These are phyloP conservation scores for Brassica hybrid DNA, from an alignment of 441 rosid genomes.

Conservation along the genomic window DNA sequence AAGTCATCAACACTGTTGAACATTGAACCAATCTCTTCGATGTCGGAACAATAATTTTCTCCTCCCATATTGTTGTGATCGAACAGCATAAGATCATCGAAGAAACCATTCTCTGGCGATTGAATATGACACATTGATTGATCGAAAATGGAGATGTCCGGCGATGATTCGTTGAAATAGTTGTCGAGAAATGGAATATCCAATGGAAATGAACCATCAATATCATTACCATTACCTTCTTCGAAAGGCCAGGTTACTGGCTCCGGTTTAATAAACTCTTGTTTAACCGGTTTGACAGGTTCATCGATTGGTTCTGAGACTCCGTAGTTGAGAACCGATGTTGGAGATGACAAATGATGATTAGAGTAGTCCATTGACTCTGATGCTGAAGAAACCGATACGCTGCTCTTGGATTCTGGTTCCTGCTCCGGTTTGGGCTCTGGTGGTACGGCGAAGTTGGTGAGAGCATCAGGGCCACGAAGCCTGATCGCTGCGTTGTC, in stretches of 20 bases:
- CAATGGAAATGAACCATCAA: slow-evolving; percentile 47
- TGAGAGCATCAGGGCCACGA: slow-evolving; percentile 81
- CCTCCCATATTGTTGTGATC: slow-evolving; percentile 24
- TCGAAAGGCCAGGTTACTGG: slow-evolving; percentile 33
- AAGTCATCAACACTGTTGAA: slow-evolving; percentile 51
- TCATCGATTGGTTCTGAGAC: slow-evolving; percentile 38
- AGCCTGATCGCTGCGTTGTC: slow-evolving; percentile 89
- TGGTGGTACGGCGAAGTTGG: slow-evolving; percentile 69
- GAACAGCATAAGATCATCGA: slow-evolving; percentile 34
- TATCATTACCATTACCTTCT: slow-evolving; percentile 33
- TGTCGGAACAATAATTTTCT: slow-evolving; percentile 13
- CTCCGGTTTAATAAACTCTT: slow-evolving; percentile 29
- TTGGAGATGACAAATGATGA: slow-evolving; percentile 59
- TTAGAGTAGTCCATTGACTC: slow-evolving; percentile 57
- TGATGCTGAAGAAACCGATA: slow-evolving; percentile 51
- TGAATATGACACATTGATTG: slow-evolving; percentile 35
- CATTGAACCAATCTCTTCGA: slow-evolving; percentile 29
- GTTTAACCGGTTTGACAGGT: slow-evolving; percentile 36
- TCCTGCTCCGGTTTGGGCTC: background rate
- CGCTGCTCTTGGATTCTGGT: slow-evolving; percentile 21
- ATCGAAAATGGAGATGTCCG: slow-evolving; percentile 53
- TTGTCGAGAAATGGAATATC: slow-evolving; percentile 57
- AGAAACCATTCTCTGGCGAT: slow-evolving; percentile 35
- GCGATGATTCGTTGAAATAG: slow-evolving; percentile 51
- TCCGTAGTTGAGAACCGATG: slow-evolving; percentile 63